Percentiles rank a stretch among this genome's conserved stretches.
phyloP scores from a whole-genome alignment of 345 rosid species.

The Murraya paniculata region DNA sequence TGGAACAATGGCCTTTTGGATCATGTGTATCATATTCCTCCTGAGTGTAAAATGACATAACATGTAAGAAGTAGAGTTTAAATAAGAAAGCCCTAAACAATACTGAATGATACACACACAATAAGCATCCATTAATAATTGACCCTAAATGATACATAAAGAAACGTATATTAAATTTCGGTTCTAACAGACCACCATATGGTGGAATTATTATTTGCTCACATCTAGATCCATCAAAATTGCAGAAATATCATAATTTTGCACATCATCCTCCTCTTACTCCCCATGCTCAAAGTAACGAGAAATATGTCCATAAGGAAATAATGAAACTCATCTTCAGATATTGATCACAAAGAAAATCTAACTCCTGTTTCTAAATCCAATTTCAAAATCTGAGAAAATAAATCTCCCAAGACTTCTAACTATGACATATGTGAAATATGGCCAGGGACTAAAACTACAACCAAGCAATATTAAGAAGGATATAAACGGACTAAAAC shows the following conservation, averaged over 20 bases:
- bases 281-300: not conserved
- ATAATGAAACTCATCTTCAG: not conserved
- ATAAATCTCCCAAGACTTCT: not conserved
- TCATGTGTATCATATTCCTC: conserved; percentile 53
- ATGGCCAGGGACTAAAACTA: not conserved
- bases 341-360: not conserved
- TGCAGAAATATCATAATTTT: not conserved
- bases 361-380: not conserved
- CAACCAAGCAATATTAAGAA: not conserved
- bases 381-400: not conserved
- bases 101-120: not conserved
- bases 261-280: not conserved
- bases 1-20: conserved; percentile 44
- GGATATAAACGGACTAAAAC: not conserved
- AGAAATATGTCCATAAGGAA: not conserved
- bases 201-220: not conserved
- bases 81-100: not conserved
- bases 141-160: not conserved
- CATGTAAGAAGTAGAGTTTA: not conserved
- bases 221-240: not conserved
- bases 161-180: not conserved
- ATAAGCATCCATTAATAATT: not conserved
- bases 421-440: not conserved
- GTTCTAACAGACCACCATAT: not conserved
- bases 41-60: conserved; percentile 15